Conservation (phyloP, 352 stramenopile species). For the Phytophthora pisi region DNA sequence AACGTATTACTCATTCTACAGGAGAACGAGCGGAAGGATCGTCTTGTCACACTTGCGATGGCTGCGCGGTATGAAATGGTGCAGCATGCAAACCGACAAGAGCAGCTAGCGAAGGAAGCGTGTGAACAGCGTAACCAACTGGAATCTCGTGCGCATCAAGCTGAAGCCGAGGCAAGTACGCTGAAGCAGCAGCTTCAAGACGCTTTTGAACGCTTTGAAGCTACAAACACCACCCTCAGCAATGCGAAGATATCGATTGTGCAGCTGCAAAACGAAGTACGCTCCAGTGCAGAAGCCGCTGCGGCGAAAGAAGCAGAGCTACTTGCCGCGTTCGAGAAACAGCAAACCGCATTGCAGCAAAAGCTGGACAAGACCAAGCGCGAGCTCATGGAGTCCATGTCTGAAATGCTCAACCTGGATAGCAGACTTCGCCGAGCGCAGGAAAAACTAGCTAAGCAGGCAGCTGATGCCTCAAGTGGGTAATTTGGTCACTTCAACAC, state of each 20-base stretch:
- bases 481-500: conserved; percentile 1
- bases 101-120: conserved; percentile 41
- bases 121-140: conserved; percentile 29
- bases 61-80: conserved; percentile 76
- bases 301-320: conserved; percentile 53
- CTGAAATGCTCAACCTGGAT: conserved; percentile 68
- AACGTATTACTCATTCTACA: conserved; percentile 13
- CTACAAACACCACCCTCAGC: conserved; percentile 37
- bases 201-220: conserved; percentile 51
- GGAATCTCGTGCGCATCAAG: conserved; percentile 33
- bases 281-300: conserved; percentile 15
- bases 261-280: conserved; percentile 34
- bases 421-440: conserved; percentile 67
- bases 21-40: conserved; percentile 76
- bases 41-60: conserved; percentile 79
- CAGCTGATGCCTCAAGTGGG: conserved; percentile 13
- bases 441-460: conserved; percentile 66
- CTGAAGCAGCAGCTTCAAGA: conserved; percentile 55
- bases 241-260: conserved; percentile 40
- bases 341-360: conserved; percentile 52
- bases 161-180: conserved; percentile 44
- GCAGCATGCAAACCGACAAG: conserved; percentile 52
- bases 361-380: conserved; percentile 80
- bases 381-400: conserved; percentile 75
- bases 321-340: conserved; percentile 45